Percentiles rank a stretch among this genome's conserved stretches.
These are phyloP conservation scores for Huiozyma sinensis DNA, from an alignment of 805 yeast genomes.

Conservation along the genomic window DNA sequence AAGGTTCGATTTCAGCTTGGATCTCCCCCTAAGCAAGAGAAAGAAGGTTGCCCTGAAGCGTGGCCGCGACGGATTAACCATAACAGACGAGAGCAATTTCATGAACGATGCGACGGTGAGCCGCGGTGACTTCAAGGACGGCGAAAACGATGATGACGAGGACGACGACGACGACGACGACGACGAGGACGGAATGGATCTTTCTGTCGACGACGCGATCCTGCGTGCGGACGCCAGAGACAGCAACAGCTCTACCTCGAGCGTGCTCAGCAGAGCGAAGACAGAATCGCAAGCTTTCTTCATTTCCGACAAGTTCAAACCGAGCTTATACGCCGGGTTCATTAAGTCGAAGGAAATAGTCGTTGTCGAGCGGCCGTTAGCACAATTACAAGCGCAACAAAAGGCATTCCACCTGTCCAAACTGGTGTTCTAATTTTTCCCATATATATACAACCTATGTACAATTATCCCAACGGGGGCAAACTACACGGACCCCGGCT, in stretches of 20 bases:
- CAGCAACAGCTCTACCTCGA: conserved; percentile 8
- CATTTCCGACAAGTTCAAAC: conserved; percentile 65
- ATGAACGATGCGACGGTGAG: conserved; percentile 14
- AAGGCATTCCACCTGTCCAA: conserved; percentile 59
- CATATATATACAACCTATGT: not conserved
- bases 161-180: conserved; percentile 1
- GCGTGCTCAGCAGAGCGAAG: conserved; percentile 18
- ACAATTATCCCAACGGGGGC: too few relatives aligned
- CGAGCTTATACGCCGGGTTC: conserved; percentile 51
- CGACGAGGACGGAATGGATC: conserved; percentile 1
- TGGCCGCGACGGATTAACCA: conserved; percentile 34
- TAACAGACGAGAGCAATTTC: conserved; percentile 31
- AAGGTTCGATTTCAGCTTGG: conserved; percentile 53
- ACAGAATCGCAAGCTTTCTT: conserved; percentile 43
- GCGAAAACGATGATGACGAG: conserved; percentile 20
- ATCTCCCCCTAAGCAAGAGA: conserved; percentile 37
- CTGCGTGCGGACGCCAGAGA: not conserved
- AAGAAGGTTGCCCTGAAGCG: conserved; percentile 29
- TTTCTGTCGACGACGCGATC: not conserved
- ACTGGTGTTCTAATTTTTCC: conserved; percentile 32
- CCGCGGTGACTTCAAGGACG: too few relatives aligned
- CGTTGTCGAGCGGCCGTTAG: conserved; percentile 67
- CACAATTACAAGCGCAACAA: conserved; percentile 38
- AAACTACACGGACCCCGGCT: too few relatives aligned
- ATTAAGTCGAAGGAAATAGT: conserved; percentile 48